Evolutionary conservation across 2,329 filamentous ascomycete species (phyloP).

Genomic region (Alternaria sp.): DNA sequence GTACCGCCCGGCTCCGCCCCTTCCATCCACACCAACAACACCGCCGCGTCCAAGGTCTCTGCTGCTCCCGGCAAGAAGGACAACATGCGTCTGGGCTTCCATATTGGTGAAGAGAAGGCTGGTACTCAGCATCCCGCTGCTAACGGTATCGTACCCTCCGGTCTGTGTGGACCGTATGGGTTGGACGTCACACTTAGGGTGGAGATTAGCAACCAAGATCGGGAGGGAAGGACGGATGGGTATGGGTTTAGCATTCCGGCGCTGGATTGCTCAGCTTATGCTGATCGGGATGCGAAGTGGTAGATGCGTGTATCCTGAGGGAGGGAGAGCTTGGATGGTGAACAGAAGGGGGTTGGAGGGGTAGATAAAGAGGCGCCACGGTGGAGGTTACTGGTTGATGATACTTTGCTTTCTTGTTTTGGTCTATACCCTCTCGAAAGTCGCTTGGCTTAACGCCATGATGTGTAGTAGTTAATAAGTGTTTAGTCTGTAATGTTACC

Average conservation of each 20-base stretch:
- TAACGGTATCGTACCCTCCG: constrained; percentile 51
- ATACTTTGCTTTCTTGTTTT: not conserved
- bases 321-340: not conserved
- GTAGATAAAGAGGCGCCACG: not conserved
- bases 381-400: not conserved
- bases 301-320: constrained; percentile 2
- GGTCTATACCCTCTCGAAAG: constrained; percentile 7
- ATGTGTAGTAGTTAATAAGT: constrained; percentile 1
- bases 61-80: constrained; percentile 58
- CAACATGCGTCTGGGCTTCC: constrained; percentile 71
- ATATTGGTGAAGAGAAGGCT: constrained; percentile 78
- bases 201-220: constrained; percentile 57
- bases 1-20: constrained; percentile 31
- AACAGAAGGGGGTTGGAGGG: not conserved
- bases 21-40: constrained; percentile 36
- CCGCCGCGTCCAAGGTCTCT: constrained; percentile 37
- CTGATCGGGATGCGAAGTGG: constrained; percentile 26
- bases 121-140: constrained; percentile 83
- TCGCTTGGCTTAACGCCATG: not conserved
- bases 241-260: constrained; percentile 61
- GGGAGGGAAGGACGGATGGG: constrained; percentile 57
- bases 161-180: constrained; percentile 55
- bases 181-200: constrained; percentile 60
- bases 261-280: constrained; percentile 36
- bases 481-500: constrained; percentile 1